Conservation (phyloP, 1,139 yeast genomes). For the Taphrina betulina region DNA sequence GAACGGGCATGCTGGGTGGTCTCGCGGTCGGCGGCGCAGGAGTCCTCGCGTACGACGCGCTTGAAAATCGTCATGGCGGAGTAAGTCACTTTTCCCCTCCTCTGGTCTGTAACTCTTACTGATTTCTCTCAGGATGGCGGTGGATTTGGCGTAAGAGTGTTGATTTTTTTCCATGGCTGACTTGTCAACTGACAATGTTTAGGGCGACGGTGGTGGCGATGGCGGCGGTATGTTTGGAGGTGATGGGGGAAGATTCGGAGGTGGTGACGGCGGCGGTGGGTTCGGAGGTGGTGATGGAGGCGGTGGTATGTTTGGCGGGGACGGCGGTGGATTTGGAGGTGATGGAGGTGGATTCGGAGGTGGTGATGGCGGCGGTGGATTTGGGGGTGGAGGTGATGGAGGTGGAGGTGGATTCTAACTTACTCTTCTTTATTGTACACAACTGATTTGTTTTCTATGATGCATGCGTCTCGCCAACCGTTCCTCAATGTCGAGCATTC, state of each 20-base stretch:
- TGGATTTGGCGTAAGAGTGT: too few species aligned
- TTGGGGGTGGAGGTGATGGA: slow-evolving; percentile 20
- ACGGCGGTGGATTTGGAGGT: slow-evolving; percentile 20
- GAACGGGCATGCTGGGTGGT: background rate
- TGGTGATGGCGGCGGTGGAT: slow-evolving; percentile 12
- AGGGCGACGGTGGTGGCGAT: background rate
- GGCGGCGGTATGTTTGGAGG: slow-evolving; percentile 3
- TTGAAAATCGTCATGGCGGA: slow-evolving; percentile 6
- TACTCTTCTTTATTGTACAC: background rate
- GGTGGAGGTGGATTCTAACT: slow-evolving; percentile 17
- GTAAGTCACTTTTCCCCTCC: too few species aligned
- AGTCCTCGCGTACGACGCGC: slow-evolving; percentile 11
- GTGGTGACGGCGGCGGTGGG: slow-evolving; percentile 12
- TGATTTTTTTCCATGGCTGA: too few species aligned
- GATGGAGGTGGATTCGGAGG: slow-evolving; percentile 7
- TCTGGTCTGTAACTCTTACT: too few species aligned
- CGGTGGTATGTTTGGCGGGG: slow-evolving; percentile 11
- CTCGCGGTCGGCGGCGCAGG: slow-evolving; percentile 18
- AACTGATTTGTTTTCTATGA: background rate
- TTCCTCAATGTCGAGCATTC: slow-evolving; percentile 2
- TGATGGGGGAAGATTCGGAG: slow-evolving; percentile 8
- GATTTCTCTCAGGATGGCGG: too few species aligned
- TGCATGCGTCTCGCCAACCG: slow-evolving; percentile 1
- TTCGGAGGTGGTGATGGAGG: slow-evolving; percentile 11
- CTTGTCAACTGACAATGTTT: background rate